phyloP scores from a whole-genome alignment of 371 early-diverging fungal species.

The Mucor velutinosus region DNA sequence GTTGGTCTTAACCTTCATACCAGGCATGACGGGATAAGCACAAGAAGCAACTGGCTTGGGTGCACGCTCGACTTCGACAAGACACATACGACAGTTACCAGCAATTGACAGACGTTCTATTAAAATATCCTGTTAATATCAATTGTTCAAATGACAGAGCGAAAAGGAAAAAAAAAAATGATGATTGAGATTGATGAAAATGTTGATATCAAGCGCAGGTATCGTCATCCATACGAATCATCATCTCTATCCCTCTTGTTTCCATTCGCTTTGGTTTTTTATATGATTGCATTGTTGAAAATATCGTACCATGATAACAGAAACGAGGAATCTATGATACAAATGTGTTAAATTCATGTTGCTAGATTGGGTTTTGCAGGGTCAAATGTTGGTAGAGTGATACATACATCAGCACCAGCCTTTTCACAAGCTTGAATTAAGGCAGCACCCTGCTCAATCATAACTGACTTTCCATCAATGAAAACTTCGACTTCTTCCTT shows the following conservation, averaged over 20 bases:
- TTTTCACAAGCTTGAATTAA: conserved; percentile 97
- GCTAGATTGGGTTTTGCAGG: neutral
- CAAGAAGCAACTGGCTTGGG: conserved; percentile 98
- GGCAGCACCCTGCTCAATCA: conserved; percentile 91
- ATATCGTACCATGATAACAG: conserved; percentile 87
- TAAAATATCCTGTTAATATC: neutral
- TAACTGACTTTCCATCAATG: conserved; percentile 89
- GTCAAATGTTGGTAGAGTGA: neutral
- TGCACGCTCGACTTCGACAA: conserved; percentile 94
- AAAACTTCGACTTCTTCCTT: conserved; percentile 81
- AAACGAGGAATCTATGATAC: conserved; percentile 84
- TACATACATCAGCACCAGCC: conserved; percentile 73
- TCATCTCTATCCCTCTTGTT: neutral
- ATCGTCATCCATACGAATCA: neutral
- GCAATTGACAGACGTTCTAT: conserved; percentile 90
- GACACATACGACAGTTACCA: conserved; percentile 99
- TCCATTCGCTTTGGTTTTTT: neutral
- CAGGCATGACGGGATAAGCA: conserved; percentile 96
- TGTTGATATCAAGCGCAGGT: neutral
- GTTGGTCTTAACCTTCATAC: conserved; percentile 96
- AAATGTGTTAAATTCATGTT: neutral
- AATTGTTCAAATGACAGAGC: neutral
- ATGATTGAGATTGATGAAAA: neutral
- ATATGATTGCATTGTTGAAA: neutral
- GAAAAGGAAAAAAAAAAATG: neutral